Evolutionary conservation across 768 basidiomycete genomes (phyloP).

Genomic region (Tricholoma sp.): DNA sequence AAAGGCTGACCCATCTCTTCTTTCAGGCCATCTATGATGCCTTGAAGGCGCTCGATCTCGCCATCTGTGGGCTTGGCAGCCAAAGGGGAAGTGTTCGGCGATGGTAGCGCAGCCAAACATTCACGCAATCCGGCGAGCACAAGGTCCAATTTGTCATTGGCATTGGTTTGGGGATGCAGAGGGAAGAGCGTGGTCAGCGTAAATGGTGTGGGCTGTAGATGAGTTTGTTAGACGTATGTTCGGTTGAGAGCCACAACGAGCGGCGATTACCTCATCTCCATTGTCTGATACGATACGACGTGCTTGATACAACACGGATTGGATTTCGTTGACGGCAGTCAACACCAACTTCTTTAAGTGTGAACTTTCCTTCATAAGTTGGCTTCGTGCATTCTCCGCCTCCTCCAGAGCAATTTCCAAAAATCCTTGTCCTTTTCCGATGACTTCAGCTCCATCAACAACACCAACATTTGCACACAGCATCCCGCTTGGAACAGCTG

Average conservation of each 20-base stretch:
- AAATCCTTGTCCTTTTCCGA: constrained; percentile 49
- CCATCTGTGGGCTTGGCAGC: constrained; percentile 21
- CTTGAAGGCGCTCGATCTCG: constrained; percentile 48
- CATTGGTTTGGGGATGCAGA: constrained; percentile 42
- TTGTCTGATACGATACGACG: constrained; percentile 33
- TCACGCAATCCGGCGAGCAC: constrained; percentile 39
- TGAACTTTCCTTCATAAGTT: constrained; percentile 61
- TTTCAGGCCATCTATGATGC: constrained; percentile 44
- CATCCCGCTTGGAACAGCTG: constrained; percentile 44
- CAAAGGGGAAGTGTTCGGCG: constrained; percentile 17
- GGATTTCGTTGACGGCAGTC: constrained; percentile 60
- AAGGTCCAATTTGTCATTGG: constrained; percentile 41
- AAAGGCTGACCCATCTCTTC: constrained; percentile 50
- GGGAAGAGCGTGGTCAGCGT: constrained; percentile 51
- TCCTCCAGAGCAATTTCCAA: constrained; percentile 68
- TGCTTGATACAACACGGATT: constrained; percentile 46
- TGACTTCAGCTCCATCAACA: constrained; percentile 36
- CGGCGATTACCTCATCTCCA: constrained; percentile 42
- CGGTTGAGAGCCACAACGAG: constrained; percentile 4
- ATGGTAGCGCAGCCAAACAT: constrained; percentile 24
- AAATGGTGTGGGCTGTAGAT: constrained; percentile 35
- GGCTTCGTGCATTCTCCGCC: constrained; percentile 60
- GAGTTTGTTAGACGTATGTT: constrained; percentile 6
- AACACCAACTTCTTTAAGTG: constrained; percentile 57
- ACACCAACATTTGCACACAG: constrained; percentile 48